A percentile compares a stretch with the other conserved stretches of the same genome.
phyloP scores from a whole-genome alignment of 495 filamentous ascomycete species.

The Bryoglossum gracile region DNA sequence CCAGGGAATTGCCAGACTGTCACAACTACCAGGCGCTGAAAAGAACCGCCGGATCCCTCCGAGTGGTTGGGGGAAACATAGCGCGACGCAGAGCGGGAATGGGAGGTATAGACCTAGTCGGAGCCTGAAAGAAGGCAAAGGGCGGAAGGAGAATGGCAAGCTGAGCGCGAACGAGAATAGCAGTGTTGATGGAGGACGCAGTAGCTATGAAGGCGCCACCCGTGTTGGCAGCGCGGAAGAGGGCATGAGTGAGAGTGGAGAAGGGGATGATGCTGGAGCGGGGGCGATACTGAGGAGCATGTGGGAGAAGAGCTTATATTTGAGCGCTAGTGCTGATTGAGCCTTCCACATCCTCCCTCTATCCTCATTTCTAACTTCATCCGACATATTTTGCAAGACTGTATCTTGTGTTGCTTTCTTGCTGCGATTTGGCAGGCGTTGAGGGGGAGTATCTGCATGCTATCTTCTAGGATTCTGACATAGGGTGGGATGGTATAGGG shows the following conservation, averaged over 20 bases:
- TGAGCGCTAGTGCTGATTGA: slow-evolving; percentile 44
- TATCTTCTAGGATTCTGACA: too few species aligned
- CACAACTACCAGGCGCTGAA: slow-evolving; percentile 39
- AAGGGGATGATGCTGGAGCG: slow-evolving; percentile 36
- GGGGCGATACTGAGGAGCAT: slow-evolving; percentile 40
- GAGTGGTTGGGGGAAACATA: slow-evolving; percentile 6
- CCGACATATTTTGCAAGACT: background rate
- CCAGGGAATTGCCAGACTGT: slow-evolving; percentile 47
- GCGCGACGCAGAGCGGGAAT: slow-evolving; percentile 20
- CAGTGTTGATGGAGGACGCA: slow-evolving; percentile 11
- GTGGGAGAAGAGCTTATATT: slow-evolving; percentile 48
- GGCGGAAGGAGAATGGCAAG: slow-evolving; percentile 6
- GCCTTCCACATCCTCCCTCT: too few species aligned
- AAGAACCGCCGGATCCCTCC: slow-evolving; percentile 38
- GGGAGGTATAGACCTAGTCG: slow-evolving; percentile 33
- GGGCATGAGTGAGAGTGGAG: slow-evolving; percentile 28
- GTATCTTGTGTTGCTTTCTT: too few species aligned
- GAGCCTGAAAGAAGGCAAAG: slow-evolving; percentile 31
- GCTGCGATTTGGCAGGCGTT: too few species aligned
- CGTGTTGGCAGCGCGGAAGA: slow-evolving; percentile 30
- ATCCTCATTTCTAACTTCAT: background rate
- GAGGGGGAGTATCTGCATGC: too few species aligned
- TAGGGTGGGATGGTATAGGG: too few species aligned
- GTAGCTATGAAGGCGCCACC: slow-evolving; percentile 33
- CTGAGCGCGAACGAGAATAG: slow-evolving; percentile 21